Evolutionary conservation across 2,329 filamentous ascomycete species (phyloP).

Genomic region (Bipolaris victoriae): DNA sequence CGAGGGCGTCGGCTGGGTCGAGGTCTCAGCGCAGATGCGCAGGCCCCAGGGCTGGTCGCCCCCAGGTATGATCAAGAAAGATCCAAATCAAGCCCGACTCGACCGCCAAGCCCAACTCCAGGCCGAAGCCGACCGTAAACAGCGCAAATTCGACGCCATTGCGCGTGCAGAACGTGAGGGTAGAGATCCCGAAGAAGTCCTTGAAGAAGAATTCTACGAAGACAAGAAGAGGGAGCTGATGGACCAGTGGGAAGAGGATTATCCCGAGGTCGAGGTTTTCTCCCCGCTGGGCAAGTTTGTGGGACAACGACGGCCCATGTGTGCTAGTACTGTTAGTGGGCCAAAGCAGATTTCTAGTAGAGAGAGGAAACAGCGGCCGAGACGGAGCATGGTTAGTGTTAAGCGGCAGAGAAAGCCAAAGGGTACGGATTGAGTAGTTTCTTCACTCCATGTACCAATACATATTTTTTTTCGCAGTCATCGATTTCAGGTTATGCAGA

Average conservation of each 20-base stretch:
- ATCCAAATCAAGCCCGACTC: conserved; percentile 35
- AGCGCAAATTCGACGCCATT: conserved; percentile 29
- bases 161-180: conserved; percentile 15
- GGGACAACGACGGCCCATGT: conserved; percentile 69
- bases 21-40: conserved; percentile 82
- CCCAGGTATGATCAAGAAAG: conserved; percentile 57
- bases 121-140: conserved; percentile 19
- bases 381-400: conserved; percentile 69
- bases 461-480: background rate
- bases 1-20: conserved; percentile 92
- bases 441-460: background rate
- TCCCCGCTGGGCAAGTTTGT: conserved; percentile 84
- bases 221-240: conserved; percentile 22
- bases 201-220: conserved; percentile 29
- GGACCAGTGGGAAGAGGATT: conserved; percentile 40
- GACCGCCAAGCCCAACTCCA: conserved; percentile 19
- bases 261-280: conserved; percentile 82
- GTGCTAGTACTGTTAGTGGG: conserved; percentile 67
- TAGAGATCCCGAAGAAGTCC: conserved; percentile 42
- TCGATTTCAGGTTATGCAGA: too few species aligned
- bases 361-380: conserved; percentile 63
- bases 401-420: conserved; percentile 41
- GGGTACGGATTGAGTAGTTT: background rate
- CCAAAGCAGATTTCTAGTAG: conserved; percentile 60
- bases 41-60: conserved; percentile 42